Evolutionary conservation across 208 protist genomes (phyloP), one percentile per base, ranked within the genome.

Genomic region (Leishmania major): DNA sequence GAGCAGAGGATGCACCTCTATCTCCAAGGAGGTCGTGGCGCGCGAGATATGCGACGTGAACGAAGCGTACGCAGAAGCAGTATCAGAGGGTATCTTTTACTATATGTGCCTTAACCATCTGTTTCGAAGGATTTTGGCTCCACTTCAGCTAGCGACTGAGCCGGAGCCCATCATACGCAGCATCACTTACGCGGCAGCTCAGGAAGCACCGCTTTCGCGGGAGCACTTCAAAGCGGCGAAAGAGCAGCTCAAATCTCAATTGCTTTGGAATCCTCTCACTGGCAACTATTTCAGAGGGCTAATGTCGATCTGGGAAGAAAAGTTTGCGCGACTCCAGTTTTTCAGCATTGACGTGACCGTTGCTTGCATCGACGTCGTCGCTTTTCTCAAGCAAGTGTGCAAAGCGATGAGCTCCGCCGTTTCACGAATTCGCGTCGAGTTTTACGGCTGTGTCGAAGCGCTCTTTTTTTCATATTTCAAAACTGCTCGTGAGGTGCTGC

Each of bases 381-480:
- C 53, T n/a, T 96, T 96, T 89, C 31, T 95, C 45, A 57, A 74
- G 45, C 90, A 96, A 69, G 25, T 96, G 28, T 84, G 51, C 22
- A 87, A 64, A 37, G 91, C 91, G 25, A 87, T 96, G 84, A 81
- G 84, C 49, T 88, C 91, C 13, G 91, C 88, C 10, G 87, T 97
- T 80, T 90, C 93, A n/a, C 77, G 89, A 37, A 90, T 97, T 66
- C 87, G 92, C 70, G 88, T 97, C 55, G 95, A 96, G 75, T 95
- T 97, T 84, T 97, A 95, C 79, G 85, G 89, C 5, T 87, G 94
- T 62, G 78, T 94, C 15, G 95, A 97, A 80, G 88, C 91, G 2
- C 83, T 95, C 82, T 95, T 97, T 73, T 96, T 93, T 82, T 74
- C 77, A 2, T 84, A 86, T 47, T 86, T 95, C 67, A 60, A 72